These are phyloP conservation scores for Leccinum subrobustum DNA, from an alignment of 1,284 basidiomycete species.

Conservation along the genomic window DNA sequence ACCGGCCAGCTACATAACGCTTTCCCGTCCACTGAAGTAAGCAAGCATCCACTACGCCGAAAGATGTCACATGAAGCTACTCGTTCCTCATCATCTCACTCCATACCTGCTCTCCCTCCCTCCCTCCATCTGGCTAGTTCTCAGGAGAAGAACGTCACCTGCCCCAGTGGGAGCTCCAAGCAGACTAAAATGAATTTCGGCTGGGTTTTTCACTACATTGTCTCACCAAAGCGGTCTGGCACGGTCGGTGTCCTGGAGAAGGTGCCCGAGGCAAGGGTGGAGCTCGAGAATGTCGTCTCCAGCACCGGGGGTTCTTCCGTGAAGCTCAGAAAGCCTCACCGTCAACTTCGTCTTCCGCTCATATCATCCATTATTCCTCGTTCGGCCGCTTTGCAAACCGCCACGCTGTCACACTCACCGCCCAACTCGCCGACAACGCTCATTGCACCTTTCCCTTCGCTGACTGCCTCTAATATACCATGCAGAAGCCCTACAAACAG, in stretches of 20 bases:
- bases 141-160: neutral
- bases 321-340: neutral
- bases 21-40: conserved; percentile 1
- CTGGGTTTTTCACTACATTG: conserved; percentile 12
- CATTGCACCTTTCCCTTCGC: conserved; percentile 12
- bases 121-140: conserved; percentile 12
- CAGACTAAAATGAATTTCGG: conserved; percentile 1
- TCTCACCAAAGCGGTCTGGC: conserved; percentile 4
- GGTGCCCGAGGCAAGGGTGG: conserved; percentile 1
- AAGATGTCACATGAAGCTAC: conserved; percentile 13
- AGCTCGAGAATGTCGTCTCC: neutral
- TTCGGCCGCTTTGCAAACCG: conserved; percentile 1
- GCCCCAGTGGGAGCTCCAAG: neutral
- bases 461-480: conserved; percentile 8
- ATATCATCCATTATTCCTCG: conserved; percentile 2
- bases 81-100: conserved; percentile 8
- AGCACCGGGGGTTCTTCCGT: neutral
- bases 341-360: neutral
- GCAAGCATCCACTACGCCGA: conserved; percentile 1
- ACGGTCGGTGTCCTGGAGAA: conserved; percentile 1
- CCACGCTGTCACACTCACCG: neutral
- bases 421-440: conserved; percentile 2
- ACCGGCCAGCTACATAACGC: neutral
- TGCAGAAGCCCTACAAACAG: conserved; percentile 16
- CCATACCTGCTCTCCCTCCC: conserved; percentile 16